A percentile compares a stretch with the other conserved stretches of the same genome.
Conservation (phyloP, 495 filamentous ascomycete species). For the Aspergillus heteromorphus region DNA sequence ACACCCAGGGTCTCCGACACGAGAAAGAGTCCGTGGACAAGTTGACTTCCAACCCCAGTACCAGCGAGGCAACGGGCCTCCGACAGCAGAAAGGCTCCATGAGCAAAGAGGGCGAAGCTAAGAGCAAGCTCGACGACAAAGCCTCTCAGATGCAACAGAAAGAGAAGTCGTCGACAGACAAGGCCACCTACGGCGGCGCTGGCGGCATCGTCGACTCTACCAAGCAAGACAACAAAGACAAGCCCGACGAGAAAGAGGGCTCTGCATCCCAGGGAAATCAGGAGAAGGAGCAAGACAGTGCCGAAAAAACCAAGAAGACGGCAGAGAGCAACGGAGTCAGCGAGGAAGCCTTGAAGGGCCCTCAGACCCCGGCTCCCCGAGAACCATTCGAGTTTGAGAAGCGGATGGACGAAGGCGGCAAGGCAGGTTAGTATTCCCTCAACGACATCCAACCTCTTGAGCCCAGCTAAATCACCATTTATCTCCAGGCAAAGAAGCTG, state of each 20-base stretch:
- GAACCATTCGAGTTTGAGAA: slow-evolving; percentile 27
- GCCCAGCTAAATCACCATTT: background rate
- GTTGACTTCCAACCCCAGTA: too few species aligned
- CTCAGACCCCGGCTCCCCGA: slow-evolving; percentile 23
- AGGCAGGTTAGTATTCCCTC: background rate
- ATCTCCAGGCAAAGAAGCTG: background rate
- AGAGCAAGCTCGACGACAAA: background rate
- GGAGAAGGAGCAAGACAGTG: background rate
- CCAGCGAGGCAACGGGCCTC: background rate
- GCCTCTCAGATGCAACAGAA: background rate
- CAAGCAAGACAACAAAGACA: too few species aligned
- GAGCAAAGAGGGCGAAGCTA: background rate
- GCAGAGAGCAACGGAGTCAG: slow-evolving; percentile 17
- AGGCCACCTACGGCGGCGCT: background rate
- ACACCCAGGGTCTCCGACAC: background rate
- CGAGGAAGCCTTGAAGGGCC: slow-evolving; percentile 33
- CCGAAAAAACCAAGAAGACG: background rate
- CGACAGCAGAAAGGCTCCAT: background rate
- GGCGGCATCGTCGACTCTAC: background rate
- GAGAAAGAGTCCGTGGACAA: background rate
- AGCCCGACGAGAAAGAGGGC: background rate
- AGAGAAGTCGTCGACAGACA: background rate
- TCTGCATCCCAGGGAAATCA: background rate
- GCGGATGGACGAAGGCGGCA: slow-evolving; percentile 8
- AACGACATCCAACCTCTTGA: background rate